Conservation (phyloP, 352 stramenopile species). For the Pseudoperonospora humuli region DNA sequence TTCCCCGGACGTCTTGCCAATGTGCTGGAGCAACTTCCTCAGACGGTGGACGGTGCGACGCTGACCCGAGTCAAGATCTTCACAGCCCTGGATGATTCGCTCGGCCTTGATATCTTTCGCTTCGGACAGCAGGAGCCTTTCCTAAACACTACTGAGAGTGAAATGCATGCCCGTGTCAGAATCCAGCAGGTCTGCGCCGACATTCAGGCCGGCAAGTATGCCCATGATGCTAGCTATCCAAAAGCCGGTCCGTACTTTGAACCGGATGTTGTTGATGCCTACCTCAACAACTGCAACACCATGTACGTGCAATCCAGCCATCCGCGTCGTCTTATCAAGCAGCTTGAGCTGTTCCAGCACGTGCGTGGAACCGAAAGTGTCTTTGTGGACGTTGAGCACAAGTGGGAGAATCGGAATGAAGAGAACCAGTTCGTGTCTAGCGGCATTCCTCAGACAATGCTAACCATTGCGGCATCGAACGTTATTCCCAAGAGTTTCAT, state of each 20-base stretch:
- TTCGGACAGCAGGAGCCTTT: slow-evolving; percentile 75
- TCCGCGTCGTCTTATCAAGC: slow-evolving; percentile 57
- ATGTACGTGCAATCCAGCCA: slow-evolving; percentile 83
- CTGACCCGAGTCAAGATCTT: slow-evolving; percentile 88
- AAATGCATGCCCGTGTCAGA: slow-evolving; percentile 42
- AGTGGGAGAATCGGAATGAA: slow-evolving; percentile 70
- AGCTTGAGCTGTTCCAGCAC: slow-evolving; percentile 61
- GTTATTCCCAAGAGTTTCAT: slow-evolving; percentile 79
- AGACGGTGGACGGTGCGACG: slow-evolving; percentile 48
- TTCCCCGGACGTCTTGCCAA: slow-evolving; percentile 67
- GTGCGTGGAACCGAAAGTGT: slow-evolving; percentile 73
- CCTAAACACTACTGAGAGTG: slow-evolving; percentile 42
- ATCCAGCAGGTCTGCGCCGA: slow-evolving; percentile 68
- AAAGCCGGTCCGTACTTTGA: slow-evolving; percentile 47
- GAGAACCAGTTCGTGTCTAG: slow-evolving; percentile 74
- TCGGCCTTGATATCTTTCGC: slow-evolving; percentile 84
- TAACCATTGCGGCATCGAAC: slow-evolving; percentile 77
- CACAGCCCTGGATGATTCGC: slow-evolving; percentile 74
- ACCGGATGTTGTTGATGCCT: slow-evolving; percentile 53
- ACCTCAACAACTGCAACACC: slow-evolving; percentile 60
- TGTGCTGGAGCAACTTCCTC: slow-evolving; percentile 61
- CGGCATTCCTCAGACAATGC: slow-evolving; percentile 62
- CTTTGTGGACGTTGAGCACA: slow-evolving; percentile 67
- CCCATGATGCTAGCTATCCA: slow-evolving; percentile 42
- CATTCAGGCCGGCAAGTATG: slow-evolving; percentile 71